A percentile compares a stretch with the other conserved stretches of the same genome.
phyloP scores from a whole-genome alignment of 805 yeast genomes.

The Metschnikowia rubicola region DNA sequence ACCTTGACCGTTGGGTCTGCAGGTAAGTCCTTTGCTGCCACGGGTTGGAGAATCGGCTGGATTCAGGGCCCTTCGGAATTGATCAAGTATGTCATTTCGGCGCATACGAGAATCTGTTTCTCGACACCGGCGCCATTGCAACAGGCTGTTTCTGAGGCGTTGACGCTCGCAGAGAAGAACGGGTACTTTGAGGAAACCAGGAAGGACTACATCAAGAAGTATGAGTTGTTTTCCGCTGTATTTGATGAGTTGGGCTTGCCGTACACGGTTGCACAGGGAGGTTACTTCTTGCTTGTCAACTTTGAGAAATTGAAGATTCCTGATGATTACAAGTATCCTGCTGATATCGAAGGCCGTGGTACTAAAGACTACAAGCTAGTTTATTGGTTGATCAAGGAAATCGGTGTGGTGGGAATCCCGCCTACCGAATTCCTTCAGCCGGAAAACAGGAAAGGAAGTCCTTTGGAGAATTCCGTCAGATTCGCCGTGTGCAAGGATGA shows the following conservation, averaged over 20 bases:
- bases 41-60: slow-evolving; percentile 99
- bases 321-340: slow-evolving; percentile 65
- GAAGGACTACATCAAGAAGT: slow-evolving; percentile 65
- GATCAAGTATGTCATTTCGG: slow-evolving; percentile 75
- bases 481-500: slow-evolving; percentile 97
- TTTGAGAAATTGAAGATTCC: slow-evolving; percentile 82
- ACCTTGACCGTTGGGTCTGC: slow-evolving; percentile 95
- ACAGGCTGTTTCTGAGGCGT: slow-evolving; percentile 83
- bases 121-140: slow-evolving; percentile 88
- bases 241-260: slow-evolving; percentile 88
- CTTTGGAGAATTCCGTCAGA: slow-evolving; percentile 81
- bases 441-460: slow-evolving; percentile 55
- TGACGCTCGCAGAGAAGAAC: slow-evolving; percentile 56
- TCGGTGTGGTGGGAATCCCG: slow-evolving; percentile 95
- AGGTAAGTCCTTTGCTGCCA: slow-evolving; percentile 97
- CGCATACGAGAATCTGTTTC: slow-evolving; percentile 94
- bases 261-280: slow-evolving; percentile 89
- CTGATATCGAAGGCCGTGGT: slow-evolving; percentile 53
- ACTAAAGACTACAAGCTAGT: slow-evolving; percentile 87
- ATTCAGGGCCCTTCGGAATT: slow-evolving; percentile 82
- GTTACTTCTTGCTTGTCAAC: slow-evolving; percentile 87
- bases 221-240: slow-evolving; percentile 64
- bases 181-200: slow-evolving; percentile 71
- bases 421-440: slow-evolving; percentile 90
- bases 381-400: slow-evolving; percentile 86